Conservation (phyloP, 2,329 filamentous ascomycete species). For the Colletotrichum scovillei region DNA sequence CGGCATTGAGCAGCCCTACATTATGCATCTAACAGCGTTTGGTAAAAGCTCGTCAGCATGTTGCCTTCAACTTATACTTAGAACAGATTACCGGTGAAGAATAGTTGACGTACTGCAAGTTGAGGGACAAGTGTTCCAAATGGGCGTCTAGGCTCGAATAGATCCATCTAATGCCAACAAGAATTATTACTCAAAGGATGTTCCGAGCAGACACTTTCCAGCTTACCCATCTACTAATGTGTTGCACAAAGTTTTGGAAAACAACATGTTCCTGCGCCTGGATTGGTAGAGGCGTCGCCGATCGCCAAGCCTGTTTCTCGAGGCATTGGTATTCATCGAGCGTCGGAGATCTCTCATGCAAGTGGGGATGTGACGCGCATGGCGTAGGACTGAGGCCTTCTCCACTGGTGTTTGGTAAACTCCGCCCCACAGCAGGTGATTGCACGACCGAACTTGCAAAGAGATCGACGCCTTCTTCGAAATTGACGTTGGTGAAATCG, state of each 20-base stretch:
- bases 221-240: slow-evolving; percentile 22
- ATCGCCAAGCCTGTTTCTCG: slow-evolving; percentile 23
- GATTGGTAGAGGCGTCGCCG: not conserved
- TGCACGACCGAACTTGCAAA: slow-evolving; percentile 12
- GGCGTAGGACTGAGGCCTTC: not conserved
- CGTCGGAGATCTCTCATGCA: not conserved
- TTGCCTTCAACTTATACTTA: not conserved
- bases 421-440: not conserved
- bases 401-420: not conserved
- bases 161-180: slow-evolving; percentile 12
- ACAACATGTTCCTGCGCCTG: slow-evolving; percentile 7
- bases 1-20: slow-evolving; percentile 42
- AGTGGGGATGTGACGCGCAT: slow-evolving; percentile 2
- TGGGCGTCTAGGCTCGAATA: slow-evolving; percentile 24
- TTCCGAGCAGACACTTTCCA: not conserved
- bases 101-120: slow-evolving; percentile 8
- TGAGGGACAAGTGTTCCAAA: slow-evolving; percentile 30
- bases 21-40: slow-evolving; percentile 32
- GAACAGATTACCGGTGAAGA: too few species aligned
- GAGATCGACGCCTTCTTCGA: not conserved
- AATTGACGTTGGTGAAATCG: slow-evolving; percentile 1
- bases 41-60: not conserved
- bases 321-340: slow-evolving; percentile 5
- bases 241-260: slow-evolving; percentile 31
- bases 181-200: not conserved